Evolutionary conservation across 192 early-diverging fungal species (phyloP).

Genomic region (Allomyces macrogynus): DNA sequence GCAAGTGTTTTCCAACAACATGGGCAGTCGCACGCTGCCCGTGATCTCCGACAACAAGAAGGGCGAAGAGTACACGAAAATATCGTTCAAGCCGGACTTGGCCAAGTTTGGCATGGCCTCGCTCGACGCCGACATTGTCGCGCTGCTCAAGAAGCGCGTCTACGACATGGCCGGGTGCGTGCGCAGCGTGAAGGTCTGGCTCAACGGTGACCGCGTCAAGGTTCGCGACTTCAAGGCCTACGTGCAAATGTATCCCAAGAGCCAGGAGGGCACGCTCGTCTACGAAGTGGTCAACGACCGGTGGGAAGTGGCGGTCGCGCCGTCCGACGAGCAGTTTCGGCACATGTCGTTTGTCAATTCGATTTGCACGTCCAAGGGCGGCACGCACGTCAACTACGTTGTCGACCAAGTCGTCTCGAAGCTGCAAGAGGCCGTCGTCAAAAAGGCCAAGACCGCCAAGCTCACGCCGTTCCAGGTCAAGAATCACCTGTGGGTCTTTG

Average conservation of each 20-base stretch:
- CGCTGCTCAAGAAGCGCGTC: constrained; percentile 73
- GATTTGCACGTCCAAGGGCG: constrained; percentile 86
- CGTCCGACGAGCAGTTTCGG: constrained; percentile 88
- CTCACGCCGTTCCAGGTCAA: constrained; percentile 71
- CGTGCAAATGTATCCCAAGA: constrained; percentile 50
- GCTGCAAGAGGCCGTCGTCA: constrained; percentile 48
- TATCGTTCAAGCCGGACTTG: constrained; percentile 90
- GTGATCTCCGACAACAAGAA: constrained; percentile 42
- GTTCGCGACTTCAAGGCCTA: constrained; percentile 84
- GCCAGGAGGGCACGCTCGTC: constrained; percentile 19
- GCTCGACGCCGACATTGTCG: constrained; percentile 69
- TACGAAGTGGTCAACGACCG: constrained; percentile 58
- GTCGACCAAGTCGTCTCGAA: constrained; percentile 54
- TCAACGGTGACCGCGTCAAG: constrained; percentile 64
- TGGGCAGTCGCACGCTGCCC: constrained; percentile 56
- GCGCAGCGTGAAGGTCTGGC: constrained; percentile 58
- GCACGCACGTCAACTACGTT: constrained; percentile 71
- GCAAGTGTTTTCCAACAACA: constrained; percentile 80
- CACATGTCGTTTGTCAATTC: constrained; percentile 89
- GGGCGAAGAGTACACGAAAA: constrained; percentile 66
- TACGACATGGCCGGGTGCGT: constrained; percentile 84
- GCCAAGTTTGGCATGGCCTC: constrained; percentile 67
- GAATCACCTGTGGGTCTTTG: constrained; percentile 77
- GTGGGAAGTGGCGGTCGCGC: constrained; percentile 83
- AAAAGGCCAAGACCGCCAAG: constrained; percentile 43